Evolutionary conservation across 1,284 basidiomycete genomes (phyloP), one percentile per base, ranked within the genome.

Genomic region (Xerocomus nothofagi): DNA sequence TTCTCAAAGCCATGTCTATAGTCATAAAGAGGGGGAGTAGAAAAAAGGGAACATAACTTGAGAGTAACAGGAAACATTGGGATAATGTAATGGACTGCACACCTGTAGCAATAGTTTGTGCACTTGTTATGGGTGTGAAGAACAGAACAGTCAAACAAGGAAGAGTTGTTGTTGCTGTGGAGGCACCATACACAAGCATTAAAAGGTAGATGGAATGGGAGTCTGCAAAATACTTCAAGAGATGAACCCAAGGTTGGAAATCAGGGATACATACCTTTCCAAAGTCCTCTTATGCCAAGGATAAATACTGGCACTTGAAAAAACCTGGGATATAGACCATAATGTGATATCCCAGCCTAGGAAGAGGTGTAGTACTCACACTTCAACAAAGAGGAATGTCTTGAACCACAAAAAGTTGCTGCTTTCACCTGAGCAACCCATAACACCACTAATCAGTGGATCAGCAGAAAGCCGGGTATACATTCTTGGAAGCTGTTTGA

Each of bases 271-370:
- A 60, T 58, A 83, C 89, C 81, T 59, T 74, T 76, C 76, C 80
- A 88, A 7, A 93, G 71, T 0, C 80, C 84, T 15, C 72, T 72
- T 33, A 84, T 74, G 12, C 88, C 88, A 11, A 91, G 51, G 27
- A 89, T 60, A 62, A 92, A 92, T 1, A 85, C 76, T 0, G 91
- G 90, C 0, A 92, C 66, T 65, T 93, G 91, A 66, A 93, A 89
- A 38, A 83, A 55, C 1, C 84, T 88, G 46, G 7, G 12, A 23
- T 12, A 39, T 20, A 39, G n/a, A 24, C 15, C 37, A 20, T 53
- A 53, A 49, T 68, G 60, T 31, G 67, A 51, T 20, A 12, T 3
- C 18, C 17, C 18, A 9, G 42, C 54, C 20, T 69, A 50, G 27
- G 46, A 47, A 38, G 18, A 39, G 6, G 15, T 18, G 15, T 5